Evolutionary conservation across 164 flowering plant genomes (phyloP), one percentile per base, ranked within the genome.

Genomic region (Chimonanthus salicifolius): DNA sequence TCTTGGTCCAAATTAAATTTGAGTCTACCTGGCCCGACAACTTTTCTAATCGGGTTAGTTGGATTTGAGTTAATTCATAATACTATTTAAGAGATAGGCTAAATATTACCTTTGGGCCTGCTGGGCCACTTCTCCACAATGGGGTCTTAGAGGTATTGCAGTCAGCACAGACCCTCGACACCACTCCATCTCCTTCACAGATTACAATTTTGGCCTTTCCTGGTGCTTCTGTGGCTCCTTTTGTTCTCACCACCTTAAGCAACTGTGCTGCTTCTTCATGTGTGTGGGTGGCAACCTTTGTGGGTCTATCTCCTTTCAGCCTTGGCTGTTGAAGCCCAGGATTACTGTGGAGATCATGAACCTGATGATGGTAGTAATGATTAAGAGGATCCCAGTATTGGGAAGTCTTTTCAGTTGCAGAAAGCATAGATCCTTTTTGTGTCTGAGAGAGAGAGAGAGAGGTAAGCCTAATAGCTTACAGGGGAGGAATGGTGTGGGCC

Each of bases 61-160:
- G 21, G 21, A 20, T 20, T 20, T 20, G 21, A 20, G 21, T 20
- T 20, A 20, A 20, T 20, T 20, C 21, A 20, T 20, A 20, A 20
- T 20, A 20, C 21, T 0, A 20, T 20, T 20, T 20, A 20, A 20
- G 21, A 20, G 21, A 20, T 0, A 20, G 21, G 21, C 21, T 20
- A 20, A 20, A 20, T 20, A 20, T 20, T 3, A 72, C 79, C 79
- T 73, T 77, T 47, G 76, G 73, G 51, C 79, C 79, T 13, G 68
- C 66, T 58, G 79, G 79, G 64, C 79, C 79, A 73, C 70, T 46
- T 77, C 79, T 72, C 79, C 79, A 77, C 54, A 77, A 50, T 18
- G 79, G 79, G 5, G 73, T 77, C 73, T 77, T 69, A 54, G 75
- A 47, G 16, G 73, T 69, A 49, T 49, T 68, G 79, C 79, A 77